phyloP scores from a whole-genome alignment of 805 yeast genomes.

The Isabelozyma pseudorhagii region DNA sequence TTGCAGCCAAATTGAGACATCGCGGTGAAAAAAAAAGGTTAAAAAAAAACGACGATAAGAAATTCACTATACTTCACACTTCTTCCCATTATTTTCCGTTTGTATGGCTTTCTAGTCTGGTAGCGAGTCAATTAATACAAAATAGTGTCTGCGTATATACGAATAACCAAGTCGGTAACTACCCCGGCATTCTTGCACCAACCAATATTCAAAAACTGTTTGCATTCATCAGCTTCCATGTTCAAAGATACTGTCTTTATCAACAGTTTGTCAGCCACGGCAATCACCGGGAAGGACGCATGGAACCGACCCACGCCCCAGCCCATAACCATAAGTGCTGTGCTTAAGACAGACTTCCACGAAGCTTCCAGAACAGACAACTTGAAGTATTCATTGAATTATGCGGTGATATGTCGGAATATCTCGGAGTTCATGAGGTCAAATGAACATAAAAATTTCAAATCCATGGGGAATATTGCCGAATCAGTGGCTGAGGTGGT shows the following conservation, averaged over 20 bases:
- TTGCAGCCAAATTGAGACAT: not conserved
- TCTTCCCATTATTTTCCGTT: not conserved
- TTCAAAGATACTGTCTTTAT: slow-evolving; percentile 43
- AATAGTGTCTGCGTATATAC: not conserved
- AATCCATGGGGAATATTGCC: slow-evolving; percentile 46
- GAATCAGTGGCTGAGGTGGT: slow-evolving; percentile 44
- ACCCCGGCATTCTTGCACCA: not conserved
- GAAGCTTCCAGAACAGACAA: slow-evolving; percentile 82
- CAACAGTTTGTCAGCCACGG: slow-evolving; percentile 55
- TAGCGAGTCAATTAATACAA: not conserved
- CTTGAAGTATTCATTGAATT: slow-evolving; percentile 77
- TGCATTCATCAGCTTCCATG: slow-evolving; percentile 6
- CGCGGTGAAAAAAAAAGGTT: not conserved
- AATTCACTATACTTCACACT: not conserved
- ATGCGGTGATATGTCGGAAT: slow-evolving; percentile 76
- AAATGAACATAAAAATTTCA: slow-evolving; percentile 37
- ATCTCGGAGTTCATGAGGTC: slow-evolving; percentile 51
- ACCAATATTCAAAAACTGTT: not conserved
- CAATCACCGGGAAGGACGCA: slow-evolving; percentile 69
- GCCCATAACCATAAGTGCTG: slow-evolving; percentile 58
- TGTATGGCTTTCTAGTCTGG: not conserved
- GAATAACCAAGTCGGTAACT: not conserved
- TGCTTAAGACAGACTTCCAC: slow-evolving; percentile 62
- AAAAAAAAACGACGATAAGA: not conserved
- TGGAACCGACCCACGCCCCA: slow-evolving; percentile 71